phyloP scores from a whole-genome alignment of 2,329 filamentous ascomycete species.

The Diaporthe ampelina region DNA sequence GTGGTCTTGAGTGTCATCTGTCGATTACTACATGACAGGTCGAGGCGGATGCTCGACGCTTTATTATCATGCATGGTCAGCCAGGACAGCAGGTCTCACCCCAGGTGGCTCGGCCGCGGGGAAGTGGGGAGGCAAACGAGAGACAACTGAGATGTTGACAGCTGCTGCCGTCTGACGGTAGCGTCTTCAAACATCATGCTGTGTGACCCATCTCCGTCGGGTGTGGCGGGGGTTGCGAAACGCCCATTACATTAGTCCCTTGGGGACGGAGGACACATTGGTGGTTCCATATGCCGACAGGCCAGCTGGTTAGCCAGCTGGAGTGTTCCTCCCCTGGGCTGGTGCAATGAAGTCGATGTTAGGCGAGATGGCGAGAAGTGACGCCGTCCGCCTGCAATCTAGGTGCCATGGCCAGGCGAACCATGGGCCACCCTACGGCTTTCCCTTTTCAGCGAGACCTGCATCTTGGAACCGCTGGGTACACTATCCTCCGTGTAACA shows the following conservation, averaged over 20 bases:
- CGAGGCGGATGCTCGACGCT: slow-evolving; percentile 1
- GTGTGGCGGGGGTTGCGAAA: slow-evolving; percentile 24
- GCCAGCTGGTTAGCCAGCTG: neutral
- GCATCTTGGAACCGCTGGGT: slow-evolving; percentile 34
- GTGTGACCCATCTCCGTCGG: slow-evolving; percentile 22
- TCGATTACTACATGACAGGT: neutral
- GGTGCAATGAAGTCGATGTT: slow-evolving; percentile 17
- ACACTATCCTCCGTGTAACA: slow-evolving; percentile 26
- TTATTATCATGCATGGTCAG: slow-evolving; percentile 26
- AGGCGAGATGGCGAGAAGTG: slow-evolving; percentile 12
- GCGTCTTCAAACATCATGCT: slow-evolving; percentile 36
- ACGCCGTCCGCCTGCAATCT: slow-evolving; percentile 20
- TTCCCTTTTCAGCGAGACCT: slow-evolving; percentile 21
- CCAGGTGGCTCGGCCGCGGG: slow-evolving; percentile 23
- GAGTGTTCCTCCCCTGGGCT: neutral
- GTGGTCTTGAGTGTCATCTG: neutral
- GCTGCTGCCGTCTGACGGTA: slow-evolving; percentile 35
- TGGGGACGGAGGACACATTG: neutral
- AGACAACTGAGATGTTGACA: slow-evolving; percentile 29
- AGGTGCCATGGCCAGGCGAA: neutral
- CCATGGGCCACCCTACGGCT: slow-evolving; percentile 13
- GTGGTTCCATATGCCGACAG: slow-evolving; percentile 14
- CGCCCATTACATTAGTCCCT: neutral
- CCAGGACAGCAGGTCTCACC: slow-evolving; percentile 1
- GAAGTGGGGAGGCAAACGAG: slow-evolving; percentile 19